Conservation (phyloP, 148 eudicot species). For the Cornus suecica region DNA sequence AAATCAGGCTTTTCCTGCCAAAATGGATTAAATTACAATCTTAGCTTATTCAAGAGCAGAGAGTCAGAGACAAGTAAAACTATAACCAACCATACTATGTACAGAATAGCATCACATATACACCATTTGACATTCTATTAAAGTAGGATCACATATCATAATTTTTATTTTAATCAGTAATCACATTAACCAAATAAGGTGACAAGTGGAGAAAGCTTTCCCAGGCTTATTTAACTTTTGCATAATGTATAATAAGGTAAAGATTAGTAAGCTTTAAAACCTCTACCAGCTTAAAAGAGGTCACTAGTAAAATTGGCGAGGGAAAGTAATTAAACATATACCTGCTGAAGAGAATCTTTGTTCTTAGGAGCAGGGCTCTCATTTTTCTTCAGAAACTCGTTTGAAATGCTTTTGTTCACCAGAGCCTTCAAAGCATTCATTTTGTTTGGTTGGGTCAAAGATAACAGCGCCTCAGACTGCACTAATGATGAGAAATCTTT, state of each 20-base stretch:
- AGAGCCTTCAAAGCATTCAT: conserved; percentile 74
- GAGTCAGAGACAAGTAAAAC: neutral
- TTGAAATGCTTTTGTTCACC: conserved; percentile 47
- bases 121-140: neutral
- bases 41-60: neutral
- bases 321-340: conserved; percentile 13
- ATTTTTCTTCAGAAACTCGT: conserved; percentile 41
- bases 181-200: too few relatives aligned
- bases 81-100: neutral
- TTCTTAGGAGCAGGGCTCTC: conserved; percentile 21
- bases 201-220: neutral
- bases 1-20: conserved; percentile 77
- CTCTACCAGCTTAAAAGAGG: neutral
- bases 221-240: neutral
- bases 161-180: neutral
- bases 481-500: conserved; percentile 69
- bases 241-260: neutral
- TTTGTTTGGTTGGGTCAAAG: conserved; percentile 69
- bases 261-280: neutral
- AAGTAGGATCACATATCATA: neutral
- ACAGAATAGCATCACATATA: neutral
- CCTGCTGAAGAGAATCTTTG: conserved; percentile 42
- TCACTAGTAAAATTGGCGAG: neutral
- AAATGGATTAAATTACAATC: neutral
- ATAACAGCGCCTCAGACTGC: conserved; percentile 61